A percentile compares a stretch with the other conserved stretches of the same genome.
Conservation (phyloP, 1,284 basidiomycete genomes). For the Trichosporon sp. region DNA sequence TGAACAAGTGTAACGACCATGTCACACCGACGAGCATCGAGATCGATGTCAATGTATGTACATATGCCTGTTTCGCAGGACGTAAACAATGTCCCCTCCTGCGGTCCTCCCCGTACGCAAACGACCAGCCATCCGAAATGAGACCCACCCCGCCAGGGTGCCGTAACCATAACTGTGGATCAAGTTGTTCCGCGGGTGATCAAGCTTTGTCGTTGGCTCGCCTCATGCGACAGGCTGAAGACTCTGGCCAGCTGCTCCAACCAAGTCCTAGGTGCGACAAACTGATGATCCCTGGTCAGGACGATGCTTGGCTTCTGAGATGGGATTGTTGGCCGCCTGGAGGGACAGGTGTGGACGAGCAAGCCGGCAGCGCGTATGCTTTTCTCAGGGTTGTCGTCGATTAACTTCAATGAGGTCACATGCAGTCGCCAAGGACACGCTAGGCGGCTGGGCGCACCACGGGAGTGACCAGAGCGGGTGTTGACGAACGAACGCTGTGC, state of each 20-base stretch:
- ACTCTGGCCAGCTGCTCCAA: background rate
- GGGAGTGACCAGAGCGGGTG: background rate
- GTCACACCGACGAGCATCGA: background rate
- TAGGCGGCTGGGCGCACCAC: background rate
- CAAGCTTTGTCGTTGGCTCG: background rate
- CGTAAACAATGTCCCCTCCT: no score
- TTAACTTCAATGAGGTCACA: background rate
- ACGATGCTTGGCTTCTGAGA: no score
- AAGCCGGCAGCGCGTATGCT: background rate
- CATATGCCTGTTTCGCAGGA: no score
- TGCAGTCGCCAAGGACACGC: background rate
- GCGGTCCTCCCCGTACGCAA: background rate
- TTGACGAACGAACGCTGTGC: background rate
- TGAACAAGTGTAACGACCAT: background rate
- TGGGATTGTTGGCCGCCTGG: no score
- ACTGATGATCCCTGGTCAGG: no score
- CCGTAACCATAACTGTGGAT: constrained; percentile 3
- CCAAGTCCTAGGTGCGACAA: no score
- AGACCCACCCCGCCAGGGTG: background rate
- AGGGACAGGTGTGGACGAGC: no score
- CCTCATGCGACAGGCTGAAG: background rate
- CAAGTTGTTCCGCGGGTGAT: constrained; percentile 1
- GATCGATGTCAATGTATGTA: no score
- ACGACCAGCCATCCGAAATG: background rate
- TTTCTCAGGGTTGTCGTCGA: background rate